Percentiles rank a stretch among this genome's conserved stretches.
Evolutionary conservation across 1,139 yeast species (phyloP).

Genomic region (Geotrichum citri-aurantii): DNA sequence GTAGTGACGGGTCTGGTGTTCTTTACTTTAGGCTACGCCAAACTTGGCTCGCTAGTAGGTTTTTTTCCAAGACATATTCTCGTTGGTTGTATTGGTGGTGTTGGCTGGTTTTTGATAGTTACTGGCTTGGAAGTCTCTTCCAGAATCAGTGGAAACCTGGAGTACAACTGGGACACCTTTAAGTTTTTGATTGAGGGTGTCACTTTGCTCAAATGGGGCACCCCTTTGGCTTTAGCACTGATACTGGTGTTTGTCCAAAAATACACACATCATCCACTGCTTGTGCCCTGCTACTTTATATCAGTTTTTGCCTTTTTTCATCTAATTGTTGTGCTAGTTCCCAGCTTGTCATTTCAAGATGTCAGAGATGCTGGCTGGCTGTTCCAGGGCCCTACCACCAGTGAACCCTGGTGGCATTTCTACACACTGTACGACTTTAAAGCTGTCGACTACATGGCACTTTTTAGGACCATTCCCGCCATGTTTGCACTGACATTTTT

Average conservation of each 20-base stretch:
- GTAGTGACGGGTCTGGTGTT: constrained; percentile 82
- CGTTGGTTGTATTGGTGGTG: constrained; percentile 98
- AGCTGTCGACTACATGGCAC: constrained; percentile 66
- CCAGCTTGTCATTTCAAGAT: constrained; percentile 53
- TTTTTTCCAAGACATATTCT: constrained; percentile 94
- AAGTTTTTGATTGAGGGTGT: constrained; percentile 40
- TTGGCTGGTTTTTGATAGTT: constrained; percentile 82
- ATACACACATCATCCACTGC: constrained; percentile 61
- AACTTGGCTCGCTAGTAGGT: constrained; percentile 80
- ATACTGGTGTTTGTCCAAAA: constrained; percentile 56
- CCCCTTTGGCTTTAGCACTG: constrained; percentile 61
- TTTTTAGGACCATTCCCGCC: constrained; percentile 71
- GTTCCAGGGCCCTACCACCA: constrained; percentile 56
- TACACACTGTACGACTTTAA: constrained; percentile 66
- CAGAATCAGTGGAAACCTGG: constrained; percentile 65
- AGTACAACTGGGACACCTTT: constrained; percentile 56
- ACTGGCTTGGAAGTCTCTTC: constrained; percentile 91
- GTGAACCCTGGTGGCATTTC: constrained; percentile 85
- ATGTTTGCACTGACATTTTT: constrained; percentile 95
- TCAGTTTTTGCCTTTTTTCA: constrained; percentile 66
- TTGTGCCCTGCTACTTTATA: constrained; percentile 79
- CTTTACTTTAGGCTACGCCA: constrained; percentile 66
- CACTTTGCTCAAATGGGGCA: constrained; percentile 58
- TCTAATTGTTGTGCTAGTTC: constrained; percentile 55
- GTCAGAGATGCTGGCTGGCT: constrained; percentile 82